Conservation (phyloP, 345 rosid species). For the Jatropha curcas region DNA sequence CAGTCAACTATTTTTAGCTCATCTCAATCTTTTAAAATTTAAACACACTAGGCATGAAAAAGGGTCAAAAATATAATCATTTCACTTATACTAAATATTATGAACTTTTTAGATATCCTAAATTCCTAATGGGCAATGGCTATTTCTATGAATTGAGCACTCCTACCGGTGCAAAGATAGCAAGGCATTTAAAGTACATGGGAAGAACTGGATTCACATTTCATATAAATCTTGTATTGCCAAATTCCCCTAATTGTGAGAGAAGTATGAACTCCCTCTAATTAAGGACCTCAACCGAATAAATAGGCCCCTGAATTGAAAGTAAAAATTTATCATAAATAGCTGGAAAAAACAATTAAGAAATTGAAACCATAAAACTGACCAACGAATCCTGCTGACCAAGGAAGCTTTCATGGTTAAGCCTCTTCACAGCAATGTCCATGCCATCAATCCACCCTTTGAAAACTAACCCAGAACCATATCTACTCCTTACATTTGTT, state of each 20-base stretch:
- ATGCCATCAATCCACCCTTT: conserved; percentile 26
- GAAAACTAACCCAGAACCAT: conserved; percentile 19
- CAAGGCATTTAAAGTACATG: no score
- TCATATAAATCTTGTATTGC: no score
- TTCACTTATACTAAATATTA: background rate
- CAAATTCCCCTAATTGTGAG: background rate
- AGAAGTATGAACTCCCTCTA: background rate
- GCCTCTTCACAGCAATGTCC: conserved; percentile 28
- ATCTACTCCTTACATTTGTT: conserved; percentile 15
- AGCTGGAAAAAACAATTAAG: background rate
- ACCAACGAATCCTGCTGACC: conserved; percentile 33
- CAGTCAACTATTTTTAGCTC: conserved; percentile 6
- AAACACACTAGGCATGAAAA: no score
- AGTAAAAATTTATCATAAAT: background rate
- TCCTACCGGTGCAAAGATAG: no score
- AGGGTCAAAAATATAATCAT: background rate
- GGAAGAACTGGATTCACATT: no score
- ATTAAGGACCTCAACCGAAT: no score
- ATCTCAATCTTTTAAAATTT: background rate
- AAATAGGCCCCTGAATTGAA: no score
- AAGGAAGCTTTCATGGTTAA: conserved; percentile 19
- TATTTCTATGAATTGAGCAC: no score
- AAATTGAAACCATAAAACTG: background rate
- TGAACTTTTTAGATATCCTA: background rate
- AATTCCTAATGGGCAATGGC: no score